Conservation (phyloP, 768 basidiomycete genomes). For the Cytidiella melzeri region DNA sequence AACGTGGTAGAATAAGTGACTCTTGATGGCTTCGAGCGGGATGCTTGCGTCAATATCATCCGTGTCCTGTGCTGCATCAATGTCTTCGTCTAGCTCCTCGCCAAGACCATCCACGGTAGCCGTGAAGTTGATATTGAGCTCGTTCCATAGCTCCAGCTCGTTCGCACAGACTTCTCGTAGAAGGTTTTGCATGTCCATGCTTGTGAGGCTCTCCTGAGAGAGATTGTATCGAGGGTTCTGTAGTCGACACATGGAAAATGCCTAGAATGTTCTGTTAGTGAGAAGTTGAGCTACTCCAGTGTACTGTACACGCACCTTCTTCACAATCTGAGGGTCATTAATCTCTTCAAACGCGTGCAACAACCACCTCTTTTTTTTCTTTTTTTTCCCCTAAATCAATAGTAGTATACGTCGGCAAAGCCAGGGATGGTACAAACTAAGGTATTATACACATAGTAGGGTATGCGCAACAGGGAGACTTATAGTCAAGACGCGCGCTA, state of each 20-base stretch:
- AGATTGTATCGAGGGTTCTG: neutral
- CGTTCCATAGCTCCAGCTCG: neutral
- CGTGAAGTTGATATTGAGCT: neutral
- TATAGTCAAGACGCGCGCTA: too few relatives aligned
- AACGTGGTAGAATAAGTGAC: neutral
- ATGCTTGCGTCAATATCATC: neutral
- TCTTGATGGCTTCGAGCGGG: neutral
- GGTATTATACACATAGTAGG: too few relatives aligned
- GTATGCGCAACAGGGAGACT: too few relatives aligned
- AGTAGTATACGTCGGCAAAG: too few relatives aligned
- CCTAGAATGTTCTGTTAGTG: too few relatives aligned
- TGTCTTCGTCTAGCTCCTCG: neutral
- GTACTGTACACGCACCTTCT: constrained; percentile 26
- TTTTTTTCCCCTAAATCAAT: too few relatives aligned
- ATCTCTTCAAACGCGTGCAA: constrained; percentile 25
- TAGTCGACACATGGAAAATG: neutral
- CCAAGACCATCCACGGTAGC: neutral
- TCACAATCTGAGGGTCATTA: constrained; percentile 24
- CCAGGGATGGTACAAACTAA: too few relatives aligned
- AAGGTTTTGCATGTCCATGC: neutral
- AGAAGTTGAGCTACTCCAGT: too few relatives aligned
- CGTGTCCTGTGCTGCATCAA: neutral
- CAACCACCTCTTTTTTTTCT: too few relatives aligned
- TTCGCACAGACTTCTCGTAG: neutral
- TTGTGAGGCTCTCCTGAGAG: neutral